A percentile compares a stretch with the other conserved stretches of the same genome.
phyloP scores from a whole-genome alignment of 2,329 filamentous ascomycete species.

The Cadophora malorum region DNA sequence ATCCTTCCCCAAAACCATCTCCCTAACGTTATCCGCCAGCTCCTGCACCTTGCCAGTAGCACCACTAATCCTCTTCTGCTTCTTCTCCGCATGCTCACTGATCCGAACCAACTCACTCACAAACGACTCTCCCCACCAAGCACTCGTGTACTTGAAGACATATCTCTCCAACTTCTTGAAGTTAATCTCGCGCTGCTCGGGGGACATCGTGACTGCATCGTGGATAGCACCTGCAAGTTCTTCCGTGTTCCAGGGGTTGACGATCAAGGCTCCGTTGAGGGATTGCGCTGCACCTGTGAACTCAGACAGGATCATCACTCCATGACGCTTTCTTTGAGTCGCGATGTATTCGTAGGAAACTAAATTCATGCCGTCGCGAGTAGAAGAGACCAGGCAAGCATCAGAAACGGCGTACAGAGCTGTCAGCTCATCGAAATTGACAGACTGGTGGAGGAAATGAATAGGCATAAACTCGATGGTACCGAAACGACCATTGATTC shows the following conservation, averaged over 20 bases:
- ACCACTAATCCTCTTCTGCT: constrained; percentile 36
- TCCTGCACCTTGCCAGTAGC: constrained; percentile 31
- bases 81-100: constrained; percentile 44
- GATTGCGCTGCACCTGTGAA: constrained; percentile 96
- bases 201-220: constrained; percentile 94
- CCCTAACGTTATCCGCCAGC: constrained; percentile 31
- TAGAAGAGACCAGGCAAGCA: constrained; percentile 90
- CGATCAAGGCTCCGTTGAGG: constrained; percentile 89
- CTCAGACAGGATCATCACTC: constrained; percentile 93
- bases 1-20: constrained; percentile 20
- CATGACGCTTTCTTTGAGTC: constrained; percentile 87
- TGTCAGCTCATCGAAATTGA: constrained; percentile 92
- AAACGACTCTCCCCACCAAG: constrained; percentile 96
- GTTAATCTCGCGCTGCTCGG: constrained; percentile 84
- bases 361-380: constrained; percentile 98
- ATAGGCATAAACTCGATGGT: constrained; percentile 99
- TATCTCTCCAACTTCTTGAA: constrained; percentile 93
- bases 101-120: constrained; percentile 72
- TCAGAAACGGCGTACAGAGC: constrained; percentile 93
- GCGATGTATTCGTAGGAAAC: constrained; percentile 99
- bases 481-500: constrained; percentile 96
- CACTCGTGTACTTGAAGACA: constrained; percentile 96
- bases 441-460: constrained; percentile 96
- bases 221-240: constrained; percentile 92
- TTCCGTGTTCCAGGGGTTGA: constrained; percentile 99